Conservation (phyloP, 345 rosid genomes). For the Murraya paniculata region DNA sequence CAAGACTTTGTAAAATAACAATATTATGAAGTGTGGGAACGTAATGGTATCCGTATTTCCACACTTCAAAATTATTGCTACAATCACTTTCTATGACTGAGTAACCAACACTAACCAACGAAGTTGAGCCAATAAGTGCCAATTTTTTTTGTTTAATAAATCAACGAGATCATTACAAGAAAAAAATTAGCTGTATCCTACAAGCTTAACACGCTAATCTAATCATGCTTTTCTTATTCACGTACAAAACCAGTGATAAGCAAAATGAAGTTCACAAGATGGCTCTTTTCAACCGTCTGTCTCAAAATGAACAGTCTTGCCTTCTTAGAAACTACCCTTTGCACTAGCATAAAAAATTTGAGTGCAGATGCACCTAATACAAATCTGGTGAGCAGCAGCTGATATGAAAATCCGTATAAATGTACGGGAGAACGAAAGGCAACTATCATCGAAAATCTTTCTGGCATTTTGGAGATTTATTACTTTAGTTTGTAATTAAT, state of each 20-base stretch:
- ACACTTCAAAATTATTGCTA: background rate
- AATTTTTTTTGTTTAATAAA: too few relatives aligned
- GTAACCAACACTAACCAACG: background rate
- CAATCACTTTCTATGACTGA: background rate
- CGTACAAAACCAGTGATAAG: background rate
- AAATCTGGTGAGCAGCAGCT: background rate
- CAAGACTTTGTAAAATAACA: too few relatives aligned
- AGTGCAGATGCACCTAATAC: background rate
- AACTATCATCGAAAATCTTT: background rate
- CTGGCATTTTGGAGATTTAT: background rate
- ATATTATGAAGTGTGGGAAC: too few relatives aligned
- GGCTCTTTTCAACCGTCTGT: background rate
- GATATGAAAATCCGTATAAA: background rate
- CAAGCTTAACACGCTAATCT: background rate
- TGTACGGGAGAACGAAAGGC: background rate
- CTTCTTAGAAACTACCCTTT: too few relatives aligned
- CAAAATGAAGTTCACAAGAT: background rate
- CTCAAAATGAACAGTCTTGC: background rate
- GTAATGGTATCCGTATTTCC: too few relatives aligned
- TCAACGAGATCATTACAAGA: background rate
- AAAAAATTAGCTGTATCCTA: background rate
- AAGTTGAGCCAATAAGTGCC: background rate
- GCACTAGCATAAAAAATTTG: background rate
- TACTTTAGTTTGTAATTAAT: background rate
- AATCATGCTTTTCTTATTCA: background rate